Percentiles rank a stretch among this genome's conserved stretches.
phyloP scores from a whole-genome alignment of 176 grass and related monocot species.

The Juncus inflexus region DNA sequence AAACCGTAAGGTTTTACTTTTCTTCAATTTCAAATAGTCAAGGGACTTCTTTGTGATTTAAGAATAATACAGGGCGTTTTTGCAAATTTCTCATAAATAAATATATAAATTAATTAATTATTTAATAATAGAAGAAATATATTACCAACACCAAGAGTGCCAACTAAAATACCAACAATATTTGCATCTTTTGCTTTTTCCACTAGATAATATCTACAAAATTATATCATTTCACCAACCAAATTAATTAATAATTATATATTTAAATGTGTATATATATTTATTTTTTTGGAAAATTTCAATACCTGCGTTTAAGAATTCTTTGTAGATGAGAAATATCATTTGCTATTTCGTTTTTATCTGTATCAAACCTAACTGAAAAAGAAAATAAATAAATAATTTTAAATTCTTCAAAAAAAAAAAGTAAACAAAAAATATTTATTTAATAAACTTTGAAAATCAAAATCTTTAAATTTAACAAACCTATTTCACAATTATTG shows the following conservation, averaged over 20 bases:
- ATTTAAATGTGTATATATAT: slow-evolving; percentile 6
- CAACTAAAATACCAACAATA: slow-evolving; percentile 95
- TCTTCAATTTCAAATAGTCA: too few relatives aligned
- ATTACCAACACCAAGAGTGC: slow-evolving; percentile 91
- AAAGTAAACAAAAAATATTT: not conserved
- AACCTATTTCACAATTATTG: slow-evolving; percentile 91
- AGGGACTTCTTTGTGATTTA: too few relatives aligned
- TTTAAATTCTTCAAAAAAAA: slow-evolving; percentile 11
- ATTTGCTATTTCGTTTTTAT: slow-evolving; percentile 47
- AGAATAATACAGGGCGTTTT: too few relatives aligned
- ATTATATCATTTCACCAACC: slow-evolving; percentile 10
- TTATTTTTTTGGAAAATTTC: not conserved
- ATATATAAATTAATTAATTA: not conserved
- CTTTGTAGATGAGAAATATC: slow-evolving; percentile 65
- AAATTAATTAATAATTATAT: not conserved
- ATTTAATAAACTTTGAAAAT: not conserved
- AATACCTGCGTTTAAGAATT: slow-evolving; percentile 84
- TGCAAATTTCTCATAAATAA: not conserved
- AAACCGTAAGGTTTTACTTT: too few relatives aligned
- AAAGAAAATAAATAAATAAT: slow-evolving; percentile 16
- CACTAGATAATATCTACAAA: slow-evolving; percentile 91
- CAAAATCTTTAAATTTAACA: not conserved
- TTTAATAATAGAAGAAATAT: not conserved
- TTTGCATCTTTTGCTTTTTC: slow-evolving; percentile 98
- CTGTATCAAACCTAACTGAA: slow-evolving; percentile 79